Percentiles rank a stretch among this genome's conserved stretches.
These are phyloP conservation scores for Thyridium curvatum DNA, from an alignment of 2,329 filamentous ascomycete species.

Conservation along the genomic window DNA sequence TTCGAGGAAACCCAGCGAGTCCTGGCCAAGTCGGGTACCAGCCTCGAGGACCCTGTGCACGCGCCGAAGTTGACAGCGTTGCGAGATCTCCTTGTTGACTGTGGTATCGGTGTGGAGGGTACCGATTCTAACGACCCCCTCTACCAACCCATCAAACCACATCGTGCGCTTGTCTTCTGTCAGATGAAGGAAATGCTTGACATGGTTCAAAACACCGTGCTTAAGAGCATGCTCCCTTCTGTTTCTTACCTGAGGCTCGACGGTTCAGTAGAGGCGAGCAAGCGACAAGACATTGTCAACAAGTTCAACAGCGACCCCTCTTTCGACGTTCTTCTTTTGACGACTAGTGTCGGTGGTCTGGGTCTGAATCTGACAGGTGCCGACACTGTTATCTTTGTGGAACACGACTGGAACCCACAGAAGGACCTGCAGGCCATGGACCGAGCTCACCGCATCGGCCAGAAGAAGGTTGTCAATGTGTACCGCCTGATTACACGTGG, in stretches of 20 bases:
- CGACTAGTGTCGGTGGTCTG: conserved; percentile 89
- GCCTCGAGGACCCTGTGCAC: conserved; percentile 77
- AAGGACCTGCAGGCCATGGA: conserved; percentile 99
- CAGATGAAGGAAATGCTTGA: conserved; percentile 99
- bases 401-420: conserved; percentile 99
- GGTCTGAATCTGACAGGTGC: conserved; percentile 94
- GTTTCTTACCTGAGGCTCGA: conserved; percentile 94
- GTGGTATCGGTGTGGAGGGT: conserved; percentile 80
- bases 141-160: conserved; percentile 84
- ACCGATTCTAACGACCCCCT: conserved; percentile 52
- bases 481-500: conserved; percentile 94
- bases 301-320: conserved; percentile 97
- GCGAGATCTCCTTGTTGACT: conserved; percentile 92
- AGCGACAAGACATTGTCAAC: conserved; percentile 96
- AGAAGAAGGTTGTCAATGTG: conserved; percentile 99
- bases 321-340: conserved; percentile 89
- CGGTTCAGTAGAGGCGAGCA: conserved; percentile 84
- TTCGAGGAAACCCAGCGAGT: conserved; percentile 84
- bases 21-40: conserved; percentile 71
- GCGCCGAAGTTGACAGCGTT: conserved; percentile 90
- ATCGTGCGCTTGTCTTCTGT: conserved; percentile 94
- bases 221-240: conserved; percentile 84
- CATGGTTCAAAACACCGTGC: conserved; percentile 92
- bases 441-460: conserved; percentile 92
- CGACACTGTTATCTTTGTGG: conserved; percentile 98